A percentile compares a stretch with the other conserved stretches of the same genome.
Evolutionary conservation across 164 flowering plant species (phyloP).

Genomic region (Vitis rotundifolia): DNA sequence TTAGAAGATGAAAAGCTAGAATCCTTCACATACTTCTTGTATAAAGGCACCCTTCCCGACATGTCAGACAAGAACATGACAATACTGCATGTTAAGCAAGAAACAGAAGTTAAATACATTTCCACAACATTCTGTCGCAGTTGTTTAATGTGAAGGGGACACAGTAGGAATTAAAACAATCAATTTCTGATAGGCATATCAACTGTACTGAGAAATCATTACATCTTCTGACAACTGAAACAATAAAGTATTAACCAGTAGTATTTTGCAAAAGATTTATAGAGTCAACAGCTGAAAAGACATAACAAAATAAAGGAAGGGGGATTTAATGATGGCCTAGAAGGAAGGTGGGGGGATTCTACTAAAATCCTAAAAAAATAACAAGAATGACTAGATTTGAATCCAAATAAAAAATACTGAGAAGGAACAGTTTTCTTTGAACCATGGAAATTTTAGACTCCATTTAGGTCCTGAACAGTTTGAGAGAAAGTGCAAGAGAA

Average conservation of each 20-base stretch:
- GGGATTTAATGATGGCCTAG: too few relatives aligned
- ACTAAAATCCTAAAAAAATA: too few relatives aligned
- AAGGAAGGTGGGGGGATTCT: too few relatives aligned
- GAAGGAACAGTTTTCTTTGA: too few relatives aligned
- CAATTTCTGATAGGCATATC: background rate
- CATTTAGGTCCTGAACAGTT: too few relatives aligned
- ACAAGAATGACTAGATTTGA: background rate
- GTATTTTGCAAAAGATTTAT: too few relatives aligned
- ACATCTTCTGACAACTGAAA: background rate
- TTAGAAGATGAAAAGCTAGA: background rate
- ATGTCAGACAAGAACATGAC: slow-evolving; percentile 96
- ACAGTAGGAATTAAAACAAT: background rate
- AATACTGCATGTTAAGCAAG: slow-evolving; percentile 65
- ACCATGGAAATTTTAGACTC: too few relatives aligned
- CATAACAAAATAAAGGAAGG: too few relatives aligned
- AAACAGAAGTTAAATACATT: slow-evolving; percentile 5
- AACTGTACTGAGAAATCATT: background rate
- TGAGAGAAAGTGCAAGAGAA: too few relatives aligned
- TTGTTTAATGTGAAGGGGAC: background rate
- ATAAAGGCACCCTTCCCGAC: slow-evolving; percentile 95
- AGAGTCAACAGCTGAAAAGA: too few relatives aligned
- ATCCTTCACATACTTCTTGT: slow-evolving; percentile 73
- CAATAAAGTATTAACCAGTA: too few relatives aligned
- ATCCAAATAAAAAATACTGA: too few relatives aligned
- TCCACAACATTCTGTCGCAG: background rate